Base-by-base conservation (phyloP, 148 eudicot genomes). In the Spergularia bocconei region DNA sequence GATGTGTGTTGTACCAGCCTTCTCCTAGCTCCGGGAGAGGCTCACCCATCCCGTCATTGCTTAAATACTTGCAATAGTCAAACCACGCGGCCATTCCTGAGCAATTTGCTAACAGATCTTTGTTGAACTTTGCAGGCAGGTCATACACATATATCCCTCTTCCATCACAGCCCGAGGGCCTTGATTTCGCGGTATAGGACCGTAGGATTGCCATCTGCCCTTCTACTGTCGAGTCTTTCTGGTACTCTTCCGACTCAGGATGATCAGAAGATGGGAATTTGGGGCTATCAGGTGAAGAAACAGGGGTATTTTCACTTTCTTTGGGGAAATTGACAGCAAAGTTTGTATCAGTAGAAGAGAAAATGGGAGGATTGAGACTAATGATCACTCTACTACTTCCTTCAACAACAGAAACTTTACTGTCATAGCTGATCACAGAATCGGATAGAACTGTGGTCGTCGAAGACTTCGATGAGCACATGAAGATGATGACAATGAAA, bases 1-100 rank as follows among this genome's bases (percentile, higher is more conserved):
- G 98, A 76, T 91, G 90, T 10, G 96, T 93, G 81, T 86, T 73
- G 62, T 87, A 89, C 98, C 98, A 93, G 0, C 88, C 87, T 36
- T 80, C 53, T 5, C 93, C 98, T 11, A 93, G 91, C 82, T 85
- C 85, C 3, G 72, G 74, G 10, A 93, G 83, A 0, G 87, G 80
- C 75, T 86, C 87, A 0, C 98, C 98, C 58, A 93, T 53, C 15
- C 79, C 96, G 12, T 83, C 52, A 48, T 93, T 91, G 63, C 72
- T 77, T 25, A 93, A 78, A 75, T 70, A 85, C 6, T 76, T 81
- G 63, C 98, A 93, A 66, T 87, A 81, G 63, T 85, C 82, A 21
- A 80, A 20, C 96, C 96, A 91, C 4, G 79, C 70, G 25, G 75
- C 67, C 89, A 91, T 86, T 13, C 83, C 87, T 17, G 48, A 59